Evolutionary conservation across 352 stramenopile species (phyloP), one percentile per base, ranked within the genome.

Genomic region (Phytophthora pisi): DNA sequence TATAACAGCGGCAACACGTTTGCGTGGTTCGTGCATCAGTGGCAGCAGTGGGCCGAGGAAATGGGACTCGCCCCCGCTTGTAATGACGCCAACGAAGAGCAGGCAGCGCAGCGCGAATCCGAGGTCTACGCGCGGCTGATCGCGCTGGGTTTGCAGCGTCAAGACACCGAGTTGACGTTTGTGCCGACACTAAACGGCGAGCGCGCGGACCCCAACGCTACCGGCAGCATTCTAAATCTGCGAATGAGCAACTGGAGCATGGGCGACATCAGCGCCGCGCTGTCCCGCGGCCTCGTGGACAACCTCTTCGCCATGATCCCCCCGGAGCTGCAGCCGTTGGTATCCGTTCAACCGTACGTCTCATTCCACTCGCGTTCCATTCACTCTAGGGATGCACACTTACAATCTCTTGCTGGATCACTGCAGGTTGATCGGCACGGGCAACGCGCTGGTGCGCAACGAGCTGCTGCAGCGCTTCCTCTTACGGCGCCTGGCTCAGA

Each of bases 221-320:
- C 66, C 1, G 85, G 82, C 26, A 74, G 47, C 9, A 86, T 93
- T 49, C 30, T 79, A 24, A 68, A 79, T 8, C 58, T 95, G 45
- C 51, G 63, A 10, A 84, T 90, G 61, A 60, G 78, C 59, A 93
- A 93, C 62, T 90, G 79, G 62, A 88, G 76, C 11, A 74, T 95
- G 30, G 85, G 88, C 31, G 84, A 95, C 47, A 81, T 93, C 34
- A 91, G 76, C 38, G 84, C 88, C 1, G 72, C 88, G 40, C 69
- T 95, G 10, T 84, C 77, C 30, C 75, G 74, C 30, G 85, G 85
- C 4, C 69, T 93, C n/a, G 68, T 95, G 20, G 69, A 81, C 20
- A 93, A 95, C 47, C 76, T 95, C 36, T 75, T 93, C 11, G 60
- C 63, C 7, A 90, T 95, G 81, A 80, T 92, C 13, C 88, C 88